Base-by-base conservation (phyloP, 2,329 filamentous ascomycete species). In the Phyllosticta capitalensis region DNA sequence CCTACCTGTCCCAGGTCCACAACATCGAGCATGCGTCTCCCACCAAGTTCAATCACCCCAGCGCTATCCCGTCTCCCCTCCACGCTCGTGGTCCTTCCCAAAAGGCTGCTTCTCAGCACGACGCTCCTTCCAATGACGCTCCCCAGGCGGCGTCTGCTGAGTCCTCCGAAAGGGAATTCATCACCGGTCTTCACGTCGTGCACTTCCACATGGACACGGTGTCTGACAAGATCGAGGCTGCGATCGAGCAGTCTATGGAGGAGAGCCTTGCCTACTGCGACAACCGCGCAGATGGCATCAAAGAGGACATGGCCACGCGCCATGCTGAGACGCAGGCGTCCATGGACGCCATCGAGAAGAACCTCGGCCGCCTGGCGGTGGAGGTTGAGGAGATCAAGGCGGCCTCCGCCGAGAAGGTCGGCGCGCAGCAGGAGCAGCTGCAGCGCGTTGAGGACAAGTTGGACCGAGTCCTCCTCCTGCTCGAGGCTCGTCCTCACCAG, bases 151-250 rank as follows among this genome's bases (percentile, higher is more conserved):
- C 24, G 24, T 9, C 33, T 9, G 24, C 10, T 9, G 19, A 9
- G 14, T 24, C 48, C 26, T n/a, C 45, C 26, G 54, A 52, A 17
- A 45, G n/a, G n/a, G 51, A 59, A 52, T 48, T 65, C 17, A 50
- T 61, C 26, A 67, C 68, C n/a, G 69, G 72, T 58, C 72, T 74
- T 63, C 67, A 63, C 61, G 70, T 71, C 66, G 67, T 66, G 9
- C 71, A 72, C 54, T 66, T 69, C 54, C 71, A 74, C 62, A 67
- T 74, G 20, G 71, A 72, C 45, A 65, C 69, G 6, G 63, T 69
- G 10, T 21, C 33, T 26, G n/a, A 50, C n/a, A 30, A 9, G 2
- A 28, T 26, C 30, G n/a, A 20, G 9, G 30, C 38, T 1, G 21
- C 14, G 3, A 51, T 22, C 7, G 28, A 20, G 54, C 20, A 28